phyloP scores from a whole-genome alignment of 148 eudicot species.

The Rhododendron williamsianum region DNA sequence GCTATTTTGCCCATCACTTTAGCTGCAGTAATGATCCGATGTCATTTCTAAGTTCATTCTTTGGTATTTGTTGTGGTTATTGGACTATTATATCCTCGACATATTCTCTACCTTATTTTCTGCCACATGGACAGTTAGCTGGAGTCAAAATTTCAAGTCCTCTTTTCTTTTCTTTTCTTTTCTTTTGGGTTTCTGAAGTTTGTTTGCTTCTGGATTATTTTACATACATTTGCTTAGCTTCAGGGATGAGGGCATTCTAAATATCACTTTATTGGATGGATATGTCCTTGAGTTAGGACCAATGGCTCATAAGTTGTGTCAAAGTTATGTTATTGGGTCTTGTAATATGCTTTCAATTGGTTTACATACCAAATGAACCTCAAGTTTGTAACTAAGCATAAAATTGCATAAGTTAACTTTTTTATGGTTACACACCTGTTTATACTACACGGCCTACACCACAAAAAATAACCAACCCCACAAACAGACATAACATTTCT shows the following conservation, averaged over 20 bases:
- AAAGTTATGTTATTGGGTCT: neutral
- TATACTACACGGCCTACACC: neutral
- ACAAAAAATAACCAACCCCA: neutral
- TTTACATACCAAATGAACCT: neutral
- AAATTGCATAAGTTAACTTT: neutral
- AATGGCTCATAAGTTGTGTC: neutral
- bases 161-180: neutral
- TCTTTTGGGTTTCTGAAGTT: neutral
- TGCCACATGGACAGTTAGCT: neutral
- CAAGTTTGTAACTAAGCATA: neutral
- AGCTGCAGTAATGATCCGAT: neutral
- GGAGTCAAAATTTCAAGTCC: neutral
- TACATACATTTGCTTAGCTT: neutral
- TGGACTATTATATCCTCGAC: neutral
- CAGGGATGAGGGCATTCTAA: neutral
- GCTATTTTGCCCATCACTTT: neutral
- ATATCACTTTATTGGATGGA: neutral
- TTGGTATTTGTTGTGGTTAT: neutral
- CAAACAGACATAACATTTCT: neutral
- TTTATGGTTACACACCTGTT: neutral
- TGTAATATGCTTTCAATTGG: neutral
- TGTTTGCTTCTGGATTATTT: neutral
- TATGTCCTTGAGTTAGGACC: neutral
- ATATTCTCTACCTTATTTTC: neutral
- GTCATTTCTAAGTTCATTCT: neutral